Percentiles rank a stretch among this genome's conserved stretches.
Evolutionary conservation across 106 monocot genomes (phyloP).

Genomic region (Posidonia australis): DNA sequence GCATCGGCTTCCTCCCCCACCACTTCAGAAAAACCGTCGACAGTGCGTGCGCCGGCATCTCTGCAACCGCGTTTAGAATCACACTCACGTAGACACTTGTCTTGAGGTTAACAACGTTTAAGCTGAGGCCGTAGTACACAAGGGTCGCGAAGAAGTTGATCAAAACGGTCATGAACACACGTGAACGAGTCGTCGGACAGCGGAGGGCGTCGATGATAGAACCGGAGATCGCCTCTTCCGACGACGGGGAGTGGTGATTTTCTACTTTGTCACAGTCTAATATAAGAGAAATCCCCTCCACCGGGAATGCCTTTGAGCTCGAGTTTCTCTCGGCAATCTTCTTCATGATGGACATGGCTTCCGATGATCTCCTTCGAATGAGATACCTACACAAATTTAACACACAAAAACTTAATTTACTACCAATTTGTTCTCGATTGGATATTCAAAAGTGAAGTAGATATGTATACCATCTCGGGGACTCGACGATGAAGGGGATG

Average conservation of each 20-base stretch:
- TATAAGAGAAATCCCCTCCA: conserved; percentile 19
- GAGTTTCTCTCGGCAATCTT: conserved; percentile 39
- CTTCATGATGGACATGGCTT: conserved; percentile 47
- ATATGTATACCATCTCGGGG: conserved; percentile 85
- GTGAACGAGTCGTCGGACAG: conserved; percentile 35
- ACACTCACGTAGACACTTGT: conserved; percentile 73
- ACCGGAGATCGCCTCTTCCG: conserved; percentile 14
- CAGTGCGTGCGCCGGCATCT: conserved; percentile 62
- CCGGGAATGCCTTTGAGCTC: conserved; percentile 20
- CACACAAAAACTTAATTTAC: too few relatives aligned
- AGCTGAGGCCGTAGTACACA: conserved; percentile 82
- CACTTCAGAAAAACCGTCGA: conserved; percentile 34
- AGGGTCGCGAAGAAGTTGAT: conserved; percentile 60
- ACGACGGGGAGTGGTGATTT: too few relatives aligned
- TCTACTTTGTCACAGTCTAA: too few relatives aligned
- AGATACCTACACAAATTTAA: too few relatives aligned
- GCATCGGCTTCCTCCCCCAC: conserved; percentile 51
- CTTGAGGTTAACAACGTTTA: conserved; percentile 83
- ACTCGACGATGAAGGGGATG: conserved; percentile 78
- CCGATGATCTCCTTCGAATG: conserved; percentile 29
- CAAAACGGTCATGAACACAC: conserved; percentile 38
- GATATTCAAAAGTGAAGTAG: too few relatives aligned
- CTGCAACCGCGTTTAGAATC: conserved; percentile 47
- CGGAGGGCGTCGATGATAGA: conserved; percentile 50
- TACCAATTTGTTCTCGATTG: too few relatives aligned